A percentile compares a stretch with the other conserved stretches of the same genome.
Evolutionary conservation across 371 early-diverging fungal genomes (phyloP).

Genomic region (Mucor plumbeus): DNA sequence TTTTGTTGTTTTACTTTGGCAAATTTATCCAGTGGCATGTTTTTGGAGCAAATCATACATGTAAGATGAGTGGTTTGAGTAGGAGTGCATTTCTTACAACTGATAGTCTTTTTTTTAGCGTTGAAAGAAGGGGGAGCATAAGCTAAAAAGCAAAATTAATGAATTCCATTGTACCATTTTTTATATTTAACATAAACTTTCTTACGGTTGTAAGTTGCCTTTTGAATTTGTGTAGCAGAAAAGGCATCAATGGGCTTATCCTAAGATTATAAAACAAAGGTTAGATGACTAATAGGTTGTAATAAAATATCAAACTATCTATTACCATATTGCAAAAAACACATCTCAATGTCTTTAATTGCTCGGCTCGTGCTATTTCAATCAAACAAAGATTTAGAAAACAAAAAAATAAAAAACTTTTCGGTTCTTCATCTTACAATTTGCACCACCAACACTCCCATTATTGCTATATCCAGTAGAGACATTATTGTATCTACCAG

Average conservation of each 20-base stretch:
- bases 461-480: neutral
- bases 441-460: neutral
- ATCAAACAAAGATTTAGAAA: neutral
- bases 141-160: constrained; percentile 23
- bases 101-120: constrained; percentile 42
- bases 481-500: neutral
- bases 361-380: neutral
- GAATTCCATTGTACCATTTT: no score
- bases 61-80: constrained; percentile 40
- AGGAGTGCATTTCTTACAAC: constrained; percentile 57
- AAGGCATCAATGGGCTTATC: constrained; percentile 36
- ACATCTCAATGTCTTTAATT: constrained; percentile 18
- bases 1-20: constrained; percentile 49
- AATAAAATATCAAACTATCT: neutral
- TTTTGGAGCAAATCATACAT: constrained; percentile 53
- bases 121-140: constrained; percentile 48
- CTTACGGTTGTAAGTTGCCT: constrained; percentile 31
- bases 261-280: constrained; percentile 6
- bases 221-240: constrained; percentile 26
- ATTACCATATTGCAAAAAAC: constrained; percentile 30
- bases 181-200: neutral
- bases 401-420: no score
- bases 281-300: neutral
- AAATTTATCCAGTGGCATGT: constrained; percentile 45
- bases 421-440: neutral